phyloP scores from a whole-genome alignment of 805 yeast species.

The Cyberlindnera maritima region DNA sequence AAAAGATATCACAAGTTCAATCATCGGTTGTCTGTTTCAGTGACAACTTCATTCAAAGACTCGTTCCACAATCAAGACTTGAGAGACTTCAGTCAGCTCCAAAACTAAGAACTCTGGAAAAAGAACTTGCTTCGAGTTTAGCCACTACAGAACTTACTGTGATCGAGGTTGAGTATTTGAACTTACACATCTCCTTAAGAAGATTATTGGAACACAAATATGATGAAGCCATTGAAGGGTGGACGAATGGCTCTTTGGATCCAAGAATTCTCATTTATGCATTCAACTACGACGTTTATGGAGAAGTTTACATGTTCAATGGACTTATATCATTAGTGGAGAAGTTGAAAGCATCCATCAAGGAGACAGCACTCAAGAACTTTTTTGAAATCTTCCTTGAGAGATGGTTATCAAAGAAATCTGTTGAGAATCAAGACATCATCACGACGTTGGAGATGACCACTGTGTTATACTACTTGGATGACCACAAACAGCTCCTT shows the following conservation, averaged over 20 bases:
- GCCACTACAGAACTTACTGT: slow-evolving; percentile 35
- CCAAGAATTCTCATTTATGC: slow-evolving; percentile 23
- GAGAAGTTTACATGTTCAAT: slow-evolving; percentile 22
- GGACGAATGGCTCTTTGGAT: slow-evolving; percentile 33
- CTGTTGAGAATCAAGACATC: slow-evolving; percentile 16
- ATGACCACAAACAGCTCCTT: slow-evolving; percentile 13
- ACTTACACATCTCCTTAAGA: slow-evolving; percentile 32
- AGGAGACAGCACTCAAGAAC: slow-evolving; percentile 19
- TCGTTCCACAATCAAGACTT: slow-evolving; percentile 25
- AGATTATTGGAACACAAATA: slow-evolving; percentile 24
- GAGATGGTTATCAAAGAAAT: slow-evolving; percentile 22
- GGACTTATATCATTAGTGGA: slow-evolving; percentile 19
- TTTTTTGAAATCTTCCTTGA: slow-evolving; percentile 23
- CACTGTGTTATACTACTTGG: slow-evolving; percentile 11
- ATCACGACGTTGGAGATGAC: slow-evolving; percentile 20
- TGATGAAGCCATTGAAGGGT: slow-evolving; percentile 25
- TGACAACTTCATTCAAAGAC: slow-evolving; percentile 11
- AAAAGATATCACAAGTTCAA: slow-evolving; percentile 15
- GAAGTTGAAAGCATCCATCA: slow-evolving; percentile 11
- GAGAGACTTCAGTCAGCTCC: slow-evolving; percentile 11
- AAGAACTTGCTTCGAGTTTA: slow-evolving; percentile 29
- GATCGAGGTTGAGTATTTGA: slow-evolving; percentile 37
- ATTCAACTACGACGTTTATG: slow-evolving; percentile 17
- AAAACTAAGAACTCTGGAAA: slow-evolving; percentile 15
- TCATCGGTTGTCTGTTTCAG: slow-evolving; percentile 12